These are phyloP conservation scores for Kokia cookei DNA, from an alignment of 441 rosid species.

Conservation along the genomic window DNA sequence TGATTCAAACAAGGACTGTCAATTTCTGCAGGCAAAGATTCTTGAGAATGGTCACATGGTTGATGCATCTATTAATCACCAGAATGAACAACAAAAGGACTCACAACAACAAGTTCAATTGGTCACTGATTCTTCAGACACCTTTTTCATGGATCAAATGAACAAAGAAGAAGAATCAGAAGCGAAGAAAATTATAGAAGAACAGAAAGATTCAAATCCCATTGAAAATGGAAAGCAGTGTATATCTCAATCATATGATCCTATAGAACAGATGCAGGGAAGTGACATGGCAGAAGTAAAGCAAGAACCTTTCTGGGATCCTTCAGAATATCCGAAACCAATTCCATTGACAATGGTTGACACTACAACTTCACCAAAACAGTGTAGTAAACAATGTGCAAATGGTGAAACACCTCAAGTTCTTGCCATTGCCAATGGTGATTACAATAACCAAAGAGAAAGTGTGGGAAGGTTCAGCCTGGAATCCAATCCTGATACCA, in stretches of 20 bases:
- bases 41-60: constrained; percentile 8
- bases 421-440: constrained; percentile 3
- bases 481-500: constrained; percentile 26
- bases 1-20: constrained; percentile 9
- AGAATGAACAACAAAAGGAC: constrained; percentile 13
- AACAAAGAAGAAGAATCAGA: constrained; percentile 7
- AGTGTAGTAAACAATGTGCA: constrained; percentile 9
- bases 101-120: constrained; percentile 7
- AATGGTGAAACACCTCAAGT: constrained; percentile 1
- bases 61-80: constrained; percentile 1
- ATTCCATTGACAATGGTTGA: constrained; percentile 7
- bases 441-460: constrained; percentile 17
- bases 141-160: not conserved
- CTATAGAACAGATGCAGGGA: constrained; percentile 8
- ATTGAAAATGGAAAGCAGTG: constrained; percentile 4
- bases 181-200: constrained; percentile 15
- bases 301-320: constrained; percentile 13
- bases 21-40: constrained; percentile 13
- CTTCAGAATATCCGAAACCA: constrained; percentile 3
- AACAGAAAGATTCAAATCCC: constrained; percentile 6
- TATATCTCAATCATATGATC: not conserved
- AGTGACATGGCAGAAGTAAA: constrained; percentile 5
- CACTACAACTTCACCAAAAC: constrained; percentile 1
- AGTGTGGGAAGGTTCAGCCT: constrained; percentile 24
- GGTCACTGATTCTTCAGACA: constrained; percentile 13